A percentile compares a stretch with the other conserved stretches of the same genome.
phyloP scores from a whole-genome alignment of 2,329 filamentous ascomycete genomes.

The Leptographium galeiforme region DNA sequence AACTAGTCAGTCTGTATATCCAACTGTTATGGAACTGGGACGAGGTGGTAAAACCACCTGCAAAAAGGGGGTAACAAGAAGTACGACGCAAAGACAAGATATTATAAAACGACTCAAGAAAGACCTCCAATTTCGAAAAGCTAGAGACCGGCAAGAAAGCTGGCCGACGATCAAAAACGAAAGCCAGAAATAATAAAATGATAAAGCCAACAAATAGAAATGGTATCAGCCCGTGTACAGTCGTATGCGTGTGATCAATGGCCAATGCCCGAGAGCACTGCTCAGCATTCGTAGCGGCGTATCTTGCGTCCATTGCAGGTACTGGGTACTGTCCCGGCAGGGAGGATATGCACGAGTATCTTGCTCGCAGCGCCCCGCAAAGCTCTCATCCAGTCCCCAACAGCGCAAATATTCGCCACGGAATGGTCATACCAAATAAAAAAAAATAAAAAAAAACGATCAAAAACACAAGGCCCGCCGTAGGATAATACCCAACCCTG shows the following conservation, averaged over 20 bases:
- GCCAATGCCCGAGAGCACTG: neutral
- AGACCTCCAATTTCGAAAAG: neutral
- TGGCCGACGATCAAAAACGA: neutral
- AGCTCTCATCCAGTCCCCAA: neutral
- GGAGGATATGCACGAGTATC: too few relatives aligned
- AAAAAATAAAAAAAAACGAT: neutral
- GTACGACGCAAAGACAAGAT: too few relatives aligned
- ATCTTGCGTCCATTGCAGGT: neutral
- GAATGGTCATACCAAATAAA: neutral
- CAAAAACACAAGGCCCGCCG: neutral
- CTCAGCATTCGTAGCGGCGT: neutral
- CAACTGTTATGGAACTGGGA: too few relatives aligned
- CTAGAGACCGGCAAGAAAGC: neutral
- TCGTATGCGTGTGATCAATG: neutral
- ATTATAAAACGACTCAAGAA: too few relatives aligned
- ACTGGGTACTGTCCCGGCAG: neutral
- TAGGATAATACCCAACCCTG: neutral
- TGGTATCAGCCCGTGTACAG: slow-evolving; percentile 1
- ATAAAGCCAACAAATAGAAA: neutral
- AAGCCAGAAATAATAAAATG: too few relatives aligned
- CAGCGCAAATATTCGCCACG: neutral
- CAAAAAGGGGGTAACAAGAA: too few relatives aligned
- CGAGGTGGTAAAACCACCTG: too few relatives aligned
- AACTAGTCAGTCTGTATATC: too few relatives aligned
- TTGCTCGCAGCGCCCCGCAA: too few relatives aligned